Conservation (phyloP, 768 basidiomycete genomes). For the Plicaturopsis crispa region DNA sequence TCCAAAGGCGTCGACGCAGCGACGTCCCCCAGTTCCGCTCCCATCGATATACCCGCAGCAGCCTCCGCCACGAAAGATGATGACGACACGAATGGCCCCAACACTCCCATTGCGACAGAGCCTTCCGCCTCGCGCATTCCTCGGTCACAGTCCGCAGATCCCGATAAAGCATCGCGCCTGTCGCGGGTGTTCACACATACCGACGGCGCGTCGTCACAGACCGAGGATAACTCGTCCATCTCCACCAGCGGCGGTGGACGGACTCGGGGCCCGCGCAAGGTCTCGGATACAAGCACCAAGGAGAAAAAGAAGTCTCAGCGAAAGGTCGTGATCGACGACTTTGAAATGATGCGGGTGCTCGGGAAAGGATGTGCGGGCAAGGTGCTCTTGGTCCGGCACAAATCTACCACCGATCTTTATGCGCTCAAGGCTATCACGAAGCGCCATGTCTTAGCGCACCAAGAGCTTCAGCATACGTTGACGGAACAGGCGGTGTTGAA, state of each 20-base stretch:
- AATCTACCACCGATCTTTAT: constrained; percentile 62
- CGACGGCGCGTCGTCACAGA: constrained; percentile 45
- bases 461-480: constrained; percentile 92
- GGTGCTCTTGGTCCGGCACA: constrained; percentile 85
- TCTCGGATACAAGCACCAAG: constrained; percentile 40
- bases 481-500: constrained; percentile 95
- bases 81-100: constrained; percentile 9
- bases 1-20: constrained; percentile 1
- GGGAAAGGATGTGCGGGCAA: constrained; percentile 98
- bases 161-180: constrained; percentile 50
- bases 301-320: constrained; percentile 48
- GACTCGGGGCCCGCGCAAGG: constrained; percentile 47
- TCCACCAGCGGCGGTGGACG: constrained; percentile 43
- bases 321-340: constrained; percentile 83
- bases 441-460: constrained; percentile 92
- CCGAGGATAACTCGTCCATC: constrained; percentile 43
- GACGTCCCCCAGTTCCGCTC: not conserved
- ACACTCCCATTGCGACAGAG: constrained; percentile 33
- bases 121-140: constrained; percentile 40
- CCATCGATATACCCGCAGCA: constrained; percentile 1
- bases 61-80: constrained; percentile 2
- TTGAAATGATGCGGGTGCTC: constrained; percentile 94
- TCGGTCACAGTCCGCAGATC: constrained; percentile 79
- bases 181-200: constrained; percentile 49
- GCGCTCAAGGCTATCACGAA: constrained; percentile 99